phyloP scores from a whole-genome alignment of 1,284 basidiomycete species.

The Flammula alnicola region DNA sequence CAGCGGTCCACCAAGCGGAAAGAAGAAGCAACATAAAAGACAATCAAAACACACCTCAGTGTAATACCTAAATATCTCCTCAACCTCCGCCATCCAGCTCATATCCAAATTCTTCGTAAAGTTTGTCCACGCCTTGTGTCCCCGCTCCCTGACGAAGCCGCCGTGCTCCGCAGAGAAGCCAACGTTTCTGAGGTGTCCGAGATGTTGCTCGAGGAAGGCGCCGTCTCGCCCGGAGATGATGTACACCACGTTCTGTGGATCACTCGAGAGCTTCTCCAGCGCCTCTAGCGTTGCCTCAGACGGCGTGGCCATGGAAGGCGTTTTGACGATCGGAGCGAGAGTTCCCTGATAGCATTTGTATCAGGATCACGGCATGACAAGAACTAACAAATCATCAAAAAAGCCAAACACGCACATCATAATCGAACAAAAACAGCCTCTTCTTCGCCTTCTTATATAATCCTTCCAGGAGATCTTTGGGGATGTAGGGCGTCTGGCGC shows the following conservation, averaged over 20 bases:
- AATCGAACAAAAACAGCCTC: conserved; percentile 94
- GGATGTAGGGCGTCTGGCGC: conserved; percentile 86
- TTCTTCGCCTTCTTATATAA: conserved; percentile 79
- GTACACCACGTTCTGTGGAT: conserved; percentile 91
- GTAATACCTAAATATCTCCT: conserved; percentile 96
- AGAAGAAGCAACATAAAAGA: conserved; percentile 3
- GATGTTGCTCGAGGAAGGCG: conserved; percentile 89
- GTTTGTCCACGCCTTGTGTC: conserved; percentile 76
- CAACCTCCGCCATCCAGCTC: conserved; percentile 97
- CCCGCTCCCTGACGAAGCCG: conserved; percentile 85
- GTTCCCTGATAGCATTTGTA: conserved; percentile 68
- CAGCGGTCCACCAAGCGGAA: not conserved
- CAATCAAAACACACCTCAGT: conserved; percentile 82
- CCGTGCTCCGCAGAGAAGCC: conserved; percentile 98
- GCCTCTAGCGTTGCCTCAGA: conserved; percentile 78
- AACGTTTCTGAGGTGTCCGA: conserved; percentile 83
- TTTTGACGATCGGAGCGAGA: conserved; percentile 95
- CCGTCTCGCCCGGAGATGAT: conserved; percentile 98
- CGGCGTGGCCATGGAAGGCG: conserved; percentile 88
- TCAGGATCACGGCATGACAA: no score
- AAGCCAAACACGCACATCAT: conserved; percentile 69
- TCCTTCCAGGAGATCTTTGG: conserved; percentile 64
- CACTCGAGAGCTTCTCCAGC: conserved; percentile 72
- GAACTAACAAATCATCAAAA: no score
- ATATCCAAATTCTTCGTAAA: conserved; percentile 93